Evolutionary conservation across 176 grass and related monocot species (phyloP).

Genomic region (Saccharum spontaneum): DNA sequence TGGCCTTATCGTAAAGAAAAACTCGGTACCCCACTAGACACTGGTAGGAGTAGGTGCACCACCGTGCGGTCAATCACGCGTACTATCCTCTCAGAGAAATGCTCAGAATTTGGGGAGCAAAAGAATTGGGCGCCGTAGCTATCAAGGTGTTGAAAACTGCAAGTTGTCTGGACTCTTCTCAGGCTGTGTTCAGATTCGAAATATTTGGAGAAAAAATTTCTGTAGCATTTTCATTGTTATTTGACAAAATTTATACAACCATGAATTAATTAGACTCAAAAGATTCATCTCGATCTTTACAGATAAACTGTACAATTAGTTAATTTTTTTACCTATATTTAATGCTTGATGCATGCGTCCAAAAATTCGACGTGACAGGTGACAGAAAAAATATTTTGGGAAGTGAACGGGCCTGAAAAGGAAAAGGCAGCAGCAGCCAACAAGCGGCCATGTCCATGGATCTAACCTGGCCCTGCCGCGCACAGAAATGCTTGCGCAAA

Average conservation of each 20-base stretch:
- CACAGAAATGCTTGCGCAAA: constrained; percentile 10
- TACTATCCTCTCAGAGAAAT: background rate
- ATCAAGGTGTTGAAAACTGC: constrained; percentile 5
- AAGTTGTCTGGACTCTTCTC: background rate
- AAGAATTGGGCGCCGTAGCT: background rate
- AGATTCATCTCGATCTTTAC: no score
- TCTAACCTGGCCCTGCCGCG: background rate
- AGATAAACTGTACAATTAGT: no score
- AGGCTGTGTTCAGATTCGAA: no score
- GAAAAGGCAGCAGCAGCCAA: background rate
- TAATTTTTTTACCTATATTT: no score
- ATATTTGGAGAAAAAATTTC: no score
- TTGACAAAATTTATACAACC: no score
- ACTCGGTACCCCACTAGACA: background rate
- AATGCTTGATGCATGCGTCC: no score
- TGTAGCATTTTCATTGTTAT: no score
- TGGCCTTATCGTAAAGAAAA: background rate
- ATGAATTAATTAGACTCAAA: no score
- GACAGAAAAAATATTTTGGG: no score
- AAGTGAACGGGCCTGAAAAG: no score
- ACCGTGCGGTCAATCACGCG: background rate
- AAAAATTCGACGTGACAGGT: no score
- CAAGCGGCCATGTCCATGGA: background rate
- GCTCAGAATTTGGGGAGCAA: constrained; percentile 27
- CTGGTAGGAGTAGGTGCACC: background rate